Evolutionary conservation across 768 basidiomycete species (phyloP).

Genomic region (Russula virescens): DNA sequence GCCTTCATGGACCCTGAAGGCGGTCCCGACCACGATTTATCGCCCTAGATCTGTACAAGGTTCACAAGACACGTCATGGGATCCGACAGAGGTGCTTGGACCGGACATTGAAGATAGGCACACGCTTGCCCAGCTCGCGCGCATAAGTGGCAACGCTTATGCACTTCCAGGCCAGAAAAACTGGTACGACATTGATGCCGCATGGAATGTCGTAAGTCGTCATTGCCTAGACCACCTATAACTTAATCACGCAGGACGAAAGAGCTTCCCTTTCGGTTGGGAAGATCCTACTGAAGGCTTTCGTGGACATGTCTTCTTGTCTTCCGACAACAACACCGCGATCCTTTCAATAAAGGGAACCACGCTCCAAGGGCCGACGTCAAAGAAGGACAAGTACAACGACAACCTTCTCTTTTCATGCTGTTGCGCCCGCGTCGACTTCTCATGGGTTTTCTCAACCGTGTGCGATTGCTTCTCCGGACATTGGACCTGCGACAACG

Average conservation of each 20-base stretch:
- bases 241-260: not conserved
- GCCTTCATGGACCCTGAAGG: constrained; percentile 34
- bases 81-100: constrained; percentile 53
- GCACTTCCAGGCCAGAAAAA: constrained; percentile 58
- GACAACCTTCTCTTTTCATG: constrained; percentile 88
- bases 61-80: constrained; percentile 59
- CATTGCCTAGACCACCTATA: not conserved
- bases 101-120: constrained; percentile 77
- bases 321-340: constrained; percentile 72
- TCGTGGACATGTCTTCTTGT: constrained; percentile 83
- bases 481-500: constrained; percentile 67
- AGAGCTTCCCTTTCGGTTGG: constrained; percentile 83
- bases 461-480: constrained; percentile 85
- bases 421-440: constrained; percentile 87
- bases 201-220: constrained; percentile 54
- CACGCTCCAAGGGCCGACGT: constrained; percentile 77
- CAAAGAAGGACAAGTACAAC: constrained; percentile 88
- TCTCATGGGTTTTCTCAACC: constrained; percentile 77
- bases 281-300: constrained; percentile 66
- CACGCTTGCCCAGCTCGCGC: constrained; percentile 74
- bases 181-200: constrained; percentile 76
- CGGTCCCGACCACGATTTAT: constrained; percentile 52
- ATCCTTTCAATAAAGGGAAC: constrained; percentile 91
- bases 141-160: constrained; percentile 91
- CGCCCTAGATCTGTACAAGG: constrained; percentile 49